Conservation (phyloP, 768 basidiomycete genomes). For the Lactarius pseudohatsudake region DNA sequence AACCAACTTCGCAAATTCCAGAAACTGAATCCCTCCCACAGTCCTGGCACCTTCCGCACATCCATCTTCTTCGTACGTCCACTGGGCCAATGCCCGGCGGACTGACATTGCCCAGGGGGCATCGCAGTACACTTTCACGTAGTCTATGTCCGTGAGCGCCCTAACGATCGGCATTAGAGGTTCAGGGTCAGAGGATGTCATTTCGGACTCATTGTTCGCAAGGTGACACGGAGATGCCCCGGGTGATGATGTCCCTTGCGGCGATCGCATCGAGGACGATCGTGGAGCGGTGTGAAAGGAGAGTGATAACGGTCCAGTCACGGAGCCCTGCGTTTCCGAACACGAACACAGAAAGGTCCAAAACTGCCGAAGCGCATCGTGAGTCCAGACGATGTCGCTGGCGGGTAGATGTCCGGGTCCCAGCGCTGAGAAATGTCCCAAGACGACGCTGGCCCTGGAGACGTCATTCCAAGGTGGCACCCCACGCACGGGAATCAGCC, state of each 20-base stretch:
- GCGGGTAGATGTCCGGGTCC: background rate
- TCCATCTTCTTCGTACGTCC: conserved; percentile 1
- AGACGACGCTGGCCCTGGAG: conserved; percentile 6
- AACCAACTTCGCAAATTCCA: conserved; percentile 17
- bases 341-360: conserved; percentile 21
- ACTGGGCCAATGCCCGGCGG: conserved; percentile 12
- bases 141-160: conserved; percentile 17
- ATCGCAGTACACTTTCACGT: conserved; percentile 25
- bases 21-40: conserved; percentile 8
- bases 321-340: conserved; percentile 1
- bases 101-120: conserved; percentile 20
- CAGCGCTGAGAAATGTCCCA: background rate
- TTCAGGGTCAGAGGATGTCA: conserved; percentile 3
- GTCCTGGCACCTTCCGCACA: background rate
- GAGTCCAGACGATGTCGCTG: conserved; percentile 19
- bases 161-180: background rate
- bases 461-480: conserved; percentile 14
- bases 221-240: background rate
- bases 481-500: conserved; percentile 26
- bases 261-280: background rate
- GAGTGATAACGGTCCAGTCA: conserved; percentile 21
- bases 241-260: background rate
- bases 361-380: conserved; percentile 18
- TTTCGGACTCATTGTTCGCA: conserved; percentile 12
- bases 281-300: conserved; percentile 18